Conservation (phyloP, 768 basidiomycete genomes). For the Cystofilobasidium capitatum region DNA sequence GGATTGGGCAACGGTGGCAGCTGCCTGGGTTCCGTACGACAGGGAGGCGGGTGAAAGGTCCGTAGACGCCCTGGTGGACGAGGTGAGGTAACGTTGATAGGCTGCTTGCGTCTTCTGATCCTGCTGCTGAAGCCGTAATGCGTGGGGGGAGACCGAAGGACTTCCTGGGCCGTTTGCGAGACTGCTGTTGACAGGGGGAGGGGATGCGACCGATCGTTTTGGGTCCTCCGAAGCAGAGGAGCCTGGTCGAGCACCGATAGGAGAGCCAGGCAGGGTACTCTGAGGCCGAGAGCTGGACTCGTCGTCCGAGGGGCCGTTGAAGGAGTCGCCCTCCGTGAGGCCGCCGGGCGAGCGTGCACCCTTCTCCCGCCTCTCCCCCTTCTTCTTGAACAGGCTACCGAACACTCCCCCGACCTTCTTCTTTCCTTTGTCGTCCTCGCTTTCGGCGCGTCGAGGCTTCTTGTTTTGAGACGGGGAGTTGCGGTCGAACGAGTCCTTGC, state of each 20-base stretch:
- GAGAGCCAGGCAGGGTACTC: neutral
- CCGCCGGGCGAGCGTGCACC: conserved; percentile 17
- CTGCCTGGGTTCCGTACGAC: conserved; percentile 67
- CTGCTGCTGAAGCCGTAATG: conserved; percentile 63
- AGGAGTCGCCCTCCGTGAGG: conserved; percentile 49
- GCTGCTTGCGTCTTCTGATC: conserved; percentile 81
- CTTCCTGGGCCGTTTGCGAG: neutral
- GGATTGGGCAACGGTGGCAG: conserved; percentile 52
- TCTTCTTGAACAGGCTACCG: conserved; percentile 59
- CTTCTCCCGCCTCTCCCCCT: conserved; percentile 32
- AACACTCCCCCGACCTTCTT: conserved; percentile 54
- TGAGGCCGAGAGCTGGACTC: neutral
- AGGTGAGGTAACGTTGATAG: conserved; percentile 81
- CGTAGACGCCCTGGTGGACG: conserved; percentile 55
- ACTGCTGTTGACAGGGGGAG: neutral
- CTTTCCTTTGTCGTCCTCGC: conserved; percentile 44
- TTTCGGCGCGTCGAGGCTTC: conserved; percentile 31
- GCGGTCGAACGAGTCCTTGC: conserved; percentile 17
- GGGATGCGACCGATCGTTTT: neutral
- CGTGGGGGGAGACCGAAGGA: conserved; percentile 40
- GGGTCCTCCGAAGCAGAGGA: neutral
- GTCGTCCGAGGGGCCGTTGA: neutral
- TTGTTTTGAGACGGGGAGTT: conserved; percentile 39
- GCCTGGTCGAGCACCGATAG: neutral
- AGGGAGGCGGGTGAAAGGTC: conserved; percentile 73